phyloP scores from a whole-genome alignment of 148 eudicot species.

The Camellia granthamiana region DNA sequence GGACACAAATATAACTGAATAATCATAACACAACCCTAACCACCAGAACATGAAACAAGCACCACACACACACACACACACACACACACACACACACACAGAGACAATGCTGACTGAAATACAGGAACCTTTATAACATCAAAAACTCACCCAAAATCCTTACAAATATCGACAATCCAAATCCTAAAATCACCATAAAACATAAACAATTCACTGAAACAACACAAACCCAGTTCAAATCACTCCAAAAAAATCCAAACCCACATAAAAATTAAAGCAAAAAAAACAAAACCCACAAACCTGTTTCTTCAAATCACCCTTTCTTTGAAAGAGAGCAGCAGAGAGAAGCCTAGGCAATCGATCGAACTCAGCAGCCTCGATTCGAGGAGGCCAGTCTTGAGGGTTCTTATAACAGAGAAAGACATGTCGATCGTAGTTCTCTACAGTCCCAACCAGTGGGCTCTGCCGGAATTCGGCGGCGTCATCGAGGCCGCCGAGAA shows the following conservation, averaged over 20 bases:
- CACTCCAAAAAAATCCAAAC: background rate
- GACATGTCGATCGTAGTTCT: constrained; percentile 76
- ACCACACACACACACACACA: background rate
- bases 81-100: background rate
- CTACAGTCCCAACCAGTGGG: constrained; percentile 60
- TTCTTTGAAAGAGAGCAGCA: constrained; percentile 66
- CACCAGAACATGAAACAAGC: background rate
- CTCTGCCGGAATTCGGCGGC: constrained; percentile 54
- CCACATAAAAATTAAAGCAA: background rate
- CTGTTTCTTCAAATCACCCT: constrained; percentile 54
- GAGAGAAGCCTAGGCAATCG: constrained; percentile 86
- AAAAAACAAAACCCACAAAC: constrained; percentile 26
- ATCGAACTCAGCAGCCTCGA: constrained; percentile 98
- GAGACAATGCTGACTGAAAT: background rate
- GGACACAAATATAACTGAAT: background rate
- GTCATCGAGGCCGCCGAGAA: constrained; percentile 25
- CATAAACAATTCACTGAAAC: background rate
- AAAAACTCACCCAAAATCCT: background rate
- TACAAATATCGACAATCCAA: background rate
- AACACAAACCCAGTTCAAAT: constrained; percentile 10
- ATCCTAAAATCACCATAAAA: background rate
- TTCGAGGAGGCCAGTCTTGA: constrained; percentile 87
- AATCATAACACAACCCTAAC: background rate
- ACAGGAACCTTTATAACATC: constrained; percentile 8
- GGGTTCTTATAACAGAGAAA: constrained; percentile 93